Percentiles rank a stretch among this genome's conserved stretches.
Conservation (phyloP, 2,329 filamentous ascomycete genomes). For the Cucurbitaria berberidis region DNA sequence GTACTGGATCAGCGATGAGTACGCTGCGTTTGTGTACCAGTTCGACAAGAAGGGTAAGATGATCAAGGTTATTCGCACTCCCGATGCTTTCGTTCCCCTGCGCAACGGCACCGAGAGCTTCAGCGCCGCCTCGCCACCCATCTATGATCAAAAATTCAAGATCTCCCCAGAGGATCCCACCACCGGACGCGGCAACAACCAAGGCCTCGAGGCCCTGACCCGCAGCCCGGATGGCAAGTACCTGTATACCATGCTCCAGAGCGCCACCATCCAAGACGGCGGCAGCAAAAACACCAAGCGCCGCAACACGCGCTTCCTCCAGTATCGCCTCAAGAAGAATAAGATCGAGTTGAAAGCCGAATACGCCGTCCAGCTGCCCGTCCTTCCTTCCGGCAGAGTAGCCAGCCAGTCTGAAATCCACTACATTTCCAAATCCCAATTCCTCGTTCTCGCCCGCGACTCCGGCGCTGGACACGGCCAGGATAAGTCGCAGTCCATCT, state of each 20-base stretch:
- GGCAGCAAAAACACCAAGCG: slow-evolving; percentile 61
- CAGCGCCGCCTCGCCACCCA: slow-evolving; percentile 67
- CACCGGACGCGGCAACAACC: slow-evolving; percentile 72
- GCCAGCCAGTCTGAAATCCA: slow-evolving; percentile 74
- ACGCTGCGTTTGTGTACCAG: slow-evolving; percentile 72
- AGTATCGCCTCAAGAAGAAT: slow-evolving; percentile 64
- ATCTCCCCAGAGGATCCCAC: slow-evolving; percentile 63
- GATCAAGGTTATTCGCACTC: slow-evolving; percentile 68
- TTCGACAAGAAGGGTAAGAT: slow-evolving; percentile 66
- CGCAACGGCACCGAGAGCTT: slow-evolving; percentile 68
- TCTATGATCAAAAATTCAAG: slow-evolving; percentile 59
- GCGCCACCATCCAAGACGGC: slow-evolving; percentile 60
- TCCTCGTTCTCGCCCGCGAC: slow-evolving; percentile 71
- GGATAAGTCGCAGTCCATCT: slow-evolving; percentile 60
- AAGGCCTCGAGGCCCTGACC: slow-evolving; percentile 75
- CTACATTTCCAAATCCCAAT: slow-evolving; percentile 66
- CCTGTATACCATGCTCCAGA: slow-evolving; percentile 70
- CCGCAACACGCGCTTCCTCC: slow-evolving; percentile 66
- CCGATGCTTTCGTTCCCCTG: slow-evolving; percentile 67
- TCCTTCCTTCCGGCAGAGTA: slow-evolving; percentile 61
- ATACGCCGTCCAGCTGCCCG: slow-evolving; percentile 70
- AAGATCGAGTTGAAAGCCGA: slow-evolving; percentile 62
- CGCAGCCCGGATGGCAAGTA: slow-evolving; percentile 67
- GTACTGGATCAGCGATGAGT: slow-evolving; percentile 70
- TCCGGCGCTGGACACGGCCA: slow-evolving; percentile 65